phyloP scores from a whole-genome alignment of 2,329 filamentous ascomycete genomes.

The Thyridium curvatum region DNA sequence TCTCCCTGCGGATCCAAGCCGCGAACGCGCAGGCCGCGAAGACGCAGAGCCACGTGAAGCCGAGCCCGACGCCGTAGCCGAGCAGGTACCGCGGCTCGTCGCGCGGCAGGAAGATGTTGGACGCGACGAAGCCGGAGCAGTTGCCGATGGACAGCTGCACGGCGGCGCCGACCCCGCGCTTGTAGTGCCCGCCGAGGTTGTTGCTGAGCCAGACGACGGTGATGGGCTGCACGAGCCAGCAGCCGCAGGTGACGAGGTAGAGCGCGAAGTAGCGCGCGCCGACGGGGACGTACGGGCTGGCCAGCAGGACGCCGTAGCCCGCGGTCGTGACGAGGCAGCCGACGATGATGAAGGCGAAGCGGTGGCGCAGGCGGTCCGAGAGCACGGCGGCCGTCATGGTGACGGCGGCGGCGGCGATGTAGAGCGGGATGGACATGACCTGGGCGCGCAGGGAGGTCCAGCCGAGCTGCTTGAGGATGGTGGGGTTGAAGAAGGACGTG shows the following conservation, averaged over 20 bases:
- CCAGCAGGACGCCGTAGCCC: too few species aligned
- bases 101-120: constrained; percentile 31
- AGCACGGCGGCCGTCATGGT: constrained; percentile 29
- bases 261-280: constrained; percentile 47
- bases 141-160: constrained; percentile 36
- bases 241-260: constrained; percentile 46
- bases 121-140: constrained; percentile 33
- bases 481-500: constrained; percentile 26
- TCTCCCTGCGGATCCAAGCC: too few species aligned
- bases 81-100: constrained; percentile 29
- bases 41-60: constrained; percentile 9
- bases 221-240: constrained; percentile 48
- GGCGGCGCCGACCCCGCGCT: constrained; percentile 31
- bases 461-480: constrained; percentile 28
- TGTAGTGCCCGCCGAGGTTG: constrained; percentile 31
- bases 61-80: constrained; percentile 28
- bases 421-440: constrained; percentile 28
- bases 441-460: constrained; percentile 25
- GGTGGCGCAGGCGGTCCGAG: constrained; percentile 43
- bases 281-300: constrained; percentile 25
- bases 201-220: constrained; percentile 51
- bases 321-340: constrained; percentile 40
- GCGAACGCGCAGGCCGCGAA: background rate
- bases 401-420: constrained; percentile 22
- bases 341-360: constrained; percentile 46